Base-by-base conservation (phyloP, 2,329 filamentous ascomycete species). In the Lachnellula occidentalis region DNA sequence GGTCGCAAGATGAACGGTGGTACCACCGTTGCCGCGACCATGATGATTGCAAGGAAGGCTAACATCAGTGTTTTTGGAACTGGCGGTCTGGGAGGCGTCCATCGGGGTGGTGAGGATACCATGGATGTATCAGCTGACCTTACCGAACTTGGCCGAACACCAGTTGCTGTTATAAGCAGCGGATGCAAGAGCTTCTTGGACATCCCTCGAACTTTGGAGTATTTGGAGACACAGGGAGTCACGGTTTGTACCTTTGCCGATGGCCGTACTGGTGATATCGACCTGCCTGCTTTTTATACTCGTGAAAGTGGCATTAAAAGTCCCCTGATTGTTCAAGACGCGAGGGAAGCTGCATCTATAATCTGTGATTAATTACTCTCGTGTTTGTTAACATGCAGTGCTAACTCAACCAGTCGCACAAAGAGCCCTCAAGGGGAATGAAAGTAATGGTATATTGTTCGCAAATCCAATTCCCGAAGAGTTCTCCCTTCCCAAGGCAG, bases 141-240 rank as follows among this genome's bases (percentile, higher is more conserved):
- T 57, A 96, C 90, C 4, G 94, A 97, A 76, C 81, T 99, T 49
- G 92, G 94, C 15, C 81, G 91, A 55, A 96, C 92, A 7, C 83
- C 89, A 11, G 86, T 99, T 50, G 87, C 92, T 24, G 92, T 99
- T 2, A 78, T 99, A 50, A 88, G 87, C 70, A 90, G 88, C 61
- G 94, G 94, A 14, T 95, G 90, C 74, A 99, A 99, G 74, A 94
- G 92, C 58, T 97, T 99, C 71, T 78, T 99, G 37, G 94, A 99
- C 68, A 91, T 96, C 56, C 85, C 88, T 2, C 80, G 90, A 50
- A 99, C 94, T 0, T 78, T 99, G 5, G 94, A 99, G 74, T 79
- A 78, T 62, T 75, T 86, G 19, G 83, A 86, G 70, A 86, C 83
- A 0, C 82, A 86, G 67, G 88, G 88, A 9, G 91, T 90, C 21